phyloP scores from a whole-genome alignment of 192 early-diverging fungal genomes.

The Dispira parvispora region DNA sequence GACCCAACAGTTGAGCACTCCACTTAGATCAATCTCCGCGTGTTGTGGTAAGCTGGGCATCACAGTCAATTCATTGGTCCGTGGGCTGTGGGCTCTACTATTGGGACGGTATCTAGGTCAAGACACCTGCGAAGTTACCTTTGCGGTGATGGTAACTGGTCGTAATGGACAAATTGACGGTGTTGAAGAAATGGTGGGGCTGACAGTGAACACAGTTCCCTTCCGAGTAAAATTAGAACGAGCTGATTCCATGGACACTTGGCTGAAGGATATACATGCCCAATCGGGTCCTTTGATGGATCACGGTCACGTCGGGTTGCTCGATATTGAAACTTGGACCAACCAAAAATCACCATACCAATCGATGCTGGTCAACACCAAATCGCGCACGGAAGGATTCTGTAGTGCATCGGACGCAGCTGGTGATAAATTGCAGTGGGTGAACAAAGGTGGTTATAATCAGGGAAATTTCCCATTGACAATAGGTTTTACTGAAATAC shows the following conservation, averaged over 20 bases:
- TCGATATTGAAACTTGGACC: conserved; percentile 3
- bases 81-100: background rate
- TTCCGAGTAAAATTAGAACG: background rate
- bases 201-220: conserved; percentile 4
- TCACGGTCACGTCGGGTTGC: background rate
- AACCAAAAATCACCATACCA: background rate
- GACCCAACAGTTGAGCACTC: too few relatives aligned
- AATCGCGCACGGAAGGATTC: background rate
- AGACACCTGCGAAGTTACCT: background rate
- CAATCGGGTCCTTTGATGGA: background rate
- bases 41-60: background rate
- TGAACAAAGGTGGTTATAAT: background rate
- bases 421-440: background rate
- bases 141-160: conserved; percentile 5
- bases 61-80: background rate
- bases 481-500: background rate
- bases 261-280: background rate
- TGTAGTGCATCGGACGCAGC: background rate
- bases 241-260: background rate
- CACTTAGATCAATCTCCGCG: background rate
- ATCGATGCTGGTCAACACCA: background rate
- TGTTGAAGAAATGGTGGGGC: conserved; percentile 7
- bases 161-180: background rate
- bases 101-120: background rate
- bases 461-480: background rate